These are phyloP conservation scores for Elaeis guineensis DNA, from an alignment of 176 grass and related monocot species.

Conservation along the genomic window DNA sequence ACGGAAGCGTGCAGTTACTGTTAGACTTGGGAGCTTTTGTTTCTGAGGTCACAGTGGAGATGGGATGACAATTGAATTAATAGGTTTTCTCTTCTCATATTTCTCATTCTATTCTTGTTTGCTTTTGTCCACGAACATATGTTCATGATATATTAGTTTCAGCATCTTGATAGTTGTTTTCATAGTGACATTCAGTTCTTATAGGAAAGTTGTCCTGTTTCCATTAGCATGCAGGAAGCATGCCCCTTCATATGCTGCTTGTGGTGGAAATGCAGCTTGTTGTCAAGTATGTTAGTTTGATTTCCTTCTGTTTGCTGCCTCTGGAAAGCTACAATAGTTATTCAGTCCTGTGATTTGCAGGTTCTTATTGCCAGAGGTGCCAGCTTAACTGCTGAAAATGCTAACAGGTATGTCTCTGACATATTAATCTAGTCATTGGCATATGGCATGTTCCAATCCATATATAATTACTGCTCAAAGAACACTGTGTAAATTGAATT, in stretches of 20 bases:
- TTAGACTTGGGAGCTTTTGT: conserved; percentile 4
- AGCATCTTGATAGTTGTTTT: too few species aligned
- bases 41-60: conserved; percentile 4
- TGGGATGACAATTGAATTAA: conserved; percentile 2
- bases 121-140: too few species aligned
- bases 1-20: conserved; percentile 3
- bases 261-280: conserved; percentile 6
- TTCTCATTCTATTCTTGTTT: too few species aligned
- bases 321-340: background rate
- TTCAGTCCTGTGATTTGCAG: conserved; percentile 34
- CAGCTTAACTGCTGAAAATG: conserved; percentile 43
- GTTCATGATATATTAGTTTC: too few species aligned
- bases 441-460: too few species aligned
- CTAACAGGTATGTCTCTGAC: conserved; percentile 46
- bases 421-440: conserved; percentile 7
- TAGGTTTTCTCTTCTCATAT: conserved; percentile 1
- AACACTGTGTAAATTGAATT: too few species aligned
- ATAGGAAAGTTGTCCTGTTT: too few species aligned
- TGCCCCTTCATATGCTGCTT: conserved; percentile 11
- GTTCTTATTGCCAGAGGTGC: conserved; percentile 83
- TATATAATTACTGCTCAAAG: too few species aligned
- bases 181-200: too few species aligned
- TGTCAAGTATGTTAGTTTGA: conserved; percentile 1
- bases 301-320: too few species aligned
- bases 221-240: conserved; percentile 8